Evolutionary conservation across 2,329 filamentous ascomycete species (phyloP).

Genomic region (Colletotrichum gloeosporioides): DNA sequence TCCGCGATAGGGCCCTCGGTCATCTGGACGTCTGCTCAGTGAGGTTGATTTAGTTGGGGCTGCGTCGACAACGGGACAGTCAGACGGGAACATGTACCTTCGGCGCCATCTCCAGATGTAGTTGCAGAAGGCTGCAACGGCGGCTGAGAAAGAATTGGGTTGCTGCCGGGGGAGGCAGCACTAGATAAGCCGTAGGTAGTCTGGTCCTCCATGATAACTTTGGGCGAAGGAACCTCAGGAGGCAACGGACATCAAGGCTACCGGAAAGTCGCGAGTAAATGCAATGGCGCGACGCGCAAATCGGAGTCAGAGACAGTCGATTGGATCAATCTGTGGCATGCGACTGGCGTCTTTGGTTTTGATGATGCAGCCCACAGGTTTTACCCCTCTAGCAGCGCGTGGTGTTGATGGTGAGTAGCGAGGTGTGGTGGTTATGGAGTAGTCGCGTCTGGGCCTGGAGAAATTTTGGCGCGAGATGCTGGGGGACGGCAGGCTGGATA

Average conservation of each 20-base stretch:
- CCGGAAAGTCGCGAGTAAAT: not conserved
- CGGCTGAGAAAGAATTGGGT: conserved; percentile 61
- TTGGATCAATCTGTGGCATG: not conserved
- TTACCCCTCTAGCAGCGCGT: conserved; percentile 14
- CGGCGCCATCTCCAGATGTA: not conserved
- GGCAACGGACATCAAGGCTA: conserved; percentile 7
- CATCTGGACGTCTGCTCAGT: conserved; percentile 67
- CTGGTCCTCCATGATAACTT: conserved; percentile 62
- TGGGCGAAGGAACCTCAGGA: conserved; percentile 20
- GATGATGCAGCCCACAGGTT: conserved; percentile 5
- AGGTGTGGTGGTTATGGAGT: conserved; percentile 21
- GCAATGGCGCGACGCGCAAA: conserved; percentile 14
- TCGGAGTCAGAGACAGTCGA: not conserved
- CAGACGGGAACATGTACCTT: conserved; percentile 19
- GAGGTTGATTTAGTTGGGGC: not conserved
- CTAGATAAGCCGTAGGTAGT: conserved; percentile 64
- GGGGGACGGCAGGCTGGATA: not conserved
- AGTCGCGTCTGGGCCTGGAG: conserved; percentile 34
- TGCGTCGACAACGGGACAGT: not conserved
- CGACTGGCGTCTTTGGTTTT: conserved; percentile 1
- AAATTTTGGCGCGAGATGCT: conserved; percentile 43
- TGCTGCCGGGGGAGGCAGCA: conserved; percentile 61
- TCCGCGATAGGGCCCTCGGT: conserved; percentile 54
- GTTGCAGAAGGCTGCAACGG: conserved; percentile 43
- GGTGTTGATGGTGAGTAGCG: conserved; percentile 9